phyloP scores from a whole-genome alignment of 441 rosid species.

The Cnidoscolus chayamansa region DNA sequence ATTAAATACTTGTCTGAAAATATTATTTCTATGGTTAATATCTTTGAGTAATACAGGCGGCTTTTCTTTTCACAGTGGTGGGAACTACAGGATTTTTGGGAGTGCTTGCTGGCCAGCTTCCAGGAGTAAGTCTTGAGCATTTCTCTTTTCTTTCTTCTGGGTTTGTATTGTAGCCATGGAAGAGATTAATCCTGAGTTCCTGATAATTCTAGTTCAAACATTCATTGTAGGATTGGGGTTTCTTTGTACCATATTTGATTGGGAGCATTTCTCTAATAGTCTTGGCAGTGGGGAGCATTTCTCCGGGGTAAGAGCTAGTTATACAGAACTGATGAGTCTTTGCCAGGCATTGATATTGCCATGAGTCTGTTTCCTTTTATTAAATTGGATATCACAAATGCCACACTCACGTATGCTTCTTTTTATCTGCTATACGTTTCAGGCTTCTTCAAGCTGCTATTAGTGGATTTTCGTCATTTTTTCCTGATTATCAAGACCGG shows the following conservation, averaged over 20 bases:
- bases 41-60: slow-evolving; percentile 66
- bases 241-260: slow-evolving; percentile 74
- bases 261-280: slow-evolving; percentile 82
- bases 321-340: neutral
- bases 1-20: neutral
- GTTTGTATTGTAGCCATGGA: neutral
- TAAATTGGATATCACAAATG: neutral
- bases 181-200: neutral
- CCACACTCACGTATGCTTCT: neutral
- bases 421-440: neutral
- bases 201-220: neutral
- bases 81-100: slow-evolving; percentile 74
- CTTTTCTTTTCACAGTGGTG: slow-evolving; percentile 85
- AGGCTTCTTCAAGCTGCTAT: slow-evolving; percentile 95
- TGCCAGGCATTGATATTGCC: neutral
- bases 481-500: slow-evolving; percentile 90
- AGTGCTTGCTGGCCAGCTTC: slow-evolving; percentile 83
- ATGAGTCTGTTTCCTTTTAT: neutral
- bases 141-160: neutral
- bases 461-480: slow-evolving; percentile 64
- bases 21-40: slow-evolving; percentile 32
- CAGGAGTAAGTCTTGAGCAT: slow-evolving; percentile 54
- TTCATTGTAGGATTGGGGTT: slow-evolving; percentile 71
- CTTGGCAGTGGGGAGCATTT: slow-evolving; percentile 71
- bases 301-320: slow-evolving; percentile 59